Evolutionary conservation across 2,329 filamentous ascomycete species (phyloP), one percentile per base, ranked within the genome.

Genomic region (Beauveria sp.): DNA sequence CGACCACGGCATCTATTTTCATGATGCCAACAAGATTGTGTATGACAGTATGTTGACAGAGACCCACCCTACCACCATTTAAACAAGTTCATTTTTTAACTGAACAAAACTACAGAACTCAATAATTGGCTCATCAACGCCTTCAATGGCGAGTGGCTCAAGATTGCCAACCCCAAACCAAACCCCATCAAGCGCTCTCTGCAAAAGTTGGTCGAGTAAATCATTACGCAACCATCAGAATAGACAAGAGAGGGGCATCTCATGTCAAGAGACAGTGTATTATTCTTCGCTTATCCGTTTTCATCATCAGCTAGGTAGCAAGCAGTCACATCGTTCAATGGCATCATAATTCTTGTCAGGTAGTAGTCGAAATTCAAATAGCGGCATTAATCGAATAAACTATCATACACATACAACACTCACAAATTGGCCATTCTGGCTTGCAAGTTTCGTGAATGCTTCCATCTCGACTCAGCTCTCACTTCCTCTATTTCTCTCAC

Each of bases 111-210:
- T 38, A 14, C 64, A 92, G 89, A 91, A 76, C 74, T 96, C 38
- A 87, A 82, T 62, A 93, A 90, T 72, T 99, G 93, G 93, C 85
- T 99, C 60, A 84, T 97, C 71, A 98, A 97, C 72, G 95, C 95
- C 1, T 99, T 99, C 73, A 98, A 98, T 68, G 95, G 95, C 57
- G 92, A 97, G 74, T 98, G 93, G 91, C 79, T 93, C 63, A 85
- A 83, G 72, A 71, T 85, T 16, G 69, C 72, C 12, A 65, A 82
- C 57, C 77, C 83, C 2, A 80, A 80, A 67, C 83, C 83, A 2
- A 74, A 73, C 34, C 66, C 69, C 31, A 68, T 71, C 20, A 69
- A 68, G 50, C 60, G 49, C 45, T 50, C 50, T 22, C 6, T 48
- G 16, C 38, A 60, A 24, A 20, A 10, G 5, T 12, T 48, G 38